Evolutionary conservation across 1,284 basidiomycete genomes (phyloP).

Genomic region (Sanghuangporus baumii): DNA sequence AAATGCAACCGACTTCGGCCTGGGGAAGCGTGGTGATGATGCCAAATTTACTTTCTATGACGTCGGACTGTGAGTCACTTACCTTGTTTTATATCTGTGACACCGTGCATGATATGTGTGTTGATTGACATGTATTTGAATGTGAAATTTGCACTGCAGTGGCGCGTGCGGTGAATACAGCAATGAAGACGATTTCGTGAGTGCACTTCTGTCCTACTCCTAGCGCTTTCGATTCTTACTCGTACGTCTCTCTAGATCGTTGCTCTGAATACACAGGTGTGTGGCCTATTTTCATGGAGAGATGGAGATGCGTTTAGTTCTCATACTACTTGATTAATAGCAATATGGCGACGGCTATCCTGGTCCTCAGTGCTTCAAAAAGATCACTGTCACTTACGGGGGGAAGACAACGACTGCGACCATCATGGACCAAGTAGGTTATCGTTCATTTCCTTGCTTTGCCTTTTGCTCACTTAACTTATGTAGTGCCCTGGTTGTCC

Average conservation of each 20-base stretch:
- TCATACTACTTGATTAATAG: constrained; percentile 20
- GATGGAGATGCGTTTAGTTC: not conserved
- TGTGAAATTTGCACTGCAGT: constrained; percentile 23
- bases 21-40: constrained; percentile 29
- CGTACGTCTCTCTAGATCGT: constrained; percentile 31
- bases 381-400: constrained; percentile 57
- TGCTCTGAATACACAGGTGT: constrained; percentile 35
- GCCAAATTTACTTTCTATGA: constrained; percentile 49
- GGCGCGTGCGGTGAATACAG: constrained; percentile 37
- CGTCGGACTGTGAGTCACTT: constrained; percentile 44
- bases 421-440: constrained; percentile 60
- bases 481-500: constrained; percentile 67
- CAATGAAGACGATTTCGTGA: constrained; percentile 29
- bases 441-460: constrained; percentile 2
- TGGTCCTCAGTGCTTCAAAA: constrained; percentile 55
- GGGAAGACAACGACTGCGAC: constrained; percentile 58
- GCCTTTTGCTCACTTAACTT: constrained; percentile 3
- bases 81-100: not conserved
- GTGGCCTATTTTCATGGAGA: constrained; percentile 16
- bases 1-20: constrained; percentile 31
- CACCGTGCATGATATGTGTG: not conserved
- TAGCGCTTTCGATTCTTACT: not conserved
- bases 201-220: constrained; percentile 18
- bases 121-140: constrained; percentile 21
- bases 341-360: constrained; percentile 54